phyloP scores from a whole-genome alignment of 768 basidiomycete genomes.

The Hemileccinum impolitum region DNA sequence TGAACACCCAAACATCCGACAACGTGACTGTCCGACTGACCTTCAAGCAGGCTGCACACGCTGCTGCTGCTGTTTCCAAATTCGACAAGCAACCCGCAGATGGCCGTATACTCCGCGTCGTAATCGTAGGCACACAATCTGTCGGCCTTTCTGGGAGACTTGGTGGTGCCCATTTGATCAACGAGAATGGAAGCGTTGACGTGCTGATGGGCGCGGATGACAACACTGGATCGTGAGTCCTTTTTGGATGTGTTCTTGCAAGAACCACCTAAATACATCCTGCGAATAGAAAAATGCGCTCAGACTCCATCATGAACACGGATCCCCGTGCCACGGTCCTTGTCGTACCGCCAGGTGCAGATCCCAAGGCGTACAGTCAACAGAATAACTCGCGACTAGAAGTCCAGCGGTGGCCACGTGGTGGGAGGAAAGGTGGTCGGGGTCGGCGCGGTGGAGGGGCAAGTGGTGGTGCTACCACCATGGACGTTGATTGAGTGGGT shows the following conservation, averaged over 20 bases:
- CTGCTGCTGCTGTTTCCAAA: slow-evolving; percentile 63
- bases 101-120: slow-evolving; percentile 67
- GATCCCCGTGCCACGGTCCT: slow-evolving; percentile 68
- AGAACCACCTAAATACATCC: neutral
- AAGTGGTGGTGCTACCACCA: slow-evolving; percentile 13
- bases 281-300: slow-evolving; percentile 74
- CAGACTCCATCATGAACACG: slow-evolving; percentile 62
- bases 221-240: slow-evolving; percentile 51
- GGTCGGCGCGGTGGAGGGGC: slow-evolving; percentile 23
- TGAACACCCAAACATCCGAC: slow-evolving; percentile 14
- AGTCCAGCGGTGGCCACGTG: slow-evolving; percentile 27
- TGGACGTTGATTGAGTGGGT: slow-evolving; percentile 28
- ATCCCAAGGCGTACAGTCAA: slow-evolving; percentile 51
- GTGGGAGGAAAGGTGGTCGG: slow-evolving; percentile 22
- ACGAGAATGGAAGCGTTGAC: slow-evolving; percentile 38
- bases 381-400: slow-evolving; percentile 22
- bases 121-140: slow-evolving; percentile 55
- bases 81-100: slow-evolving; percentile 83
- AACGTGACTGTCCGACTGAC: slow-evolving; percentile 66
- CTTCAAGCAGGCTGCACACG: slow-evolving; percentile 62
- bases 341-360: slow-evolving; percentile 62
- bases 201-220: slow-evolving; percentile 53
- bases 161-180: slow-evolving; percentile 49
- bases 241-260: neutral
- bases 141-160: slow-evolving; percentile 56